Percentiles rank a stretch among this genome's conserved stretches.
These are phyloP conservation scores for Austroboletus novae-zelandiae DNA, from an alignment of 1,284 basidiomycete species.

Conservation along the genomic window DNA sequence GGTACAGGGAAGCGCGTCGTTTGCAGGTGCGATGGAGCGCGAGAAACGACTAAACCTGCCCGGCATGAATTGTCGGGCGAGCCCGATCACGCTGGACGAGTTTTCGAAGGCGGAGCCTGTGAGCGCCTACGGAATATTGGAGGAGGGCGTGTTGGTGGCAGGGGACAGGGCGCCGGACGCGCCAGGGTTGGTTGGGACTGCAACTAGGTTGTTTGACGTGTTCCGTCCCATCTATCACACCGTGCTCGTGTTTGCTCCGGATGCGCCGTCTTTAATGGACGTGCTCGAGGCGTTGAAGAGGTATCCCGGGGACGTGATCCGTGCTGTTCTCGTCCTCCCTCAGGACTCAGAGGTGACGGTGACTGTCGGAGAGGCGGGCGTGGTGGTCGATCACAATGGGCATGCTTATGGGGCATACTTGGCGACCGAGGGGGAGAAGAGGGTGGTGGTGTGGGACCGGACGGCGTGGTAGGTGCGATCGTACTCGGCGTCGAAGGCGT, in stretches of 20 bases:
- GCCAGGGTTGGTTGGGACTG: conserved; percentile 1
- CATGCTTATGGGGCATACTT: conserved; percentile 25
- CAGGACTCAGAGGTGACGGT: not conserved
- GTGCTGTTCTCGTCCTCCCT: conserved; percentile 15
- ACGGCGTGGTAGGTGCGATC: conserved; percentile 38
- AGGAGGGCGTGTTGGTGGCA: conserved; percentile 12
- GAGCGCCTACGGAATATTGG: conserved; percentile 14
- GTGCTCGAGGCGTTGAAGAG: conserved; percentile 7
- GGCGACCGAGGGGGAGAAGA: conserved; percentile 9
- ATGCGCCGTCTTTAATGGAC: not conserved
- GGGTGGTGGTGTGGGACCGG: conserved; percentile 35
- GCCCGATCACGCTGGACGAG: conserved; percentile 31
- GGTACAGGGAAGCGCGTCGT: not conserved
- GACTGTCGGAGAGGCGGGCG: not conserved
- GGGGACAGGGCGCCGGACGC: conserved; percentile 26
- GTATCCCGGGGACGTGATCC: conserved; percentile 1
- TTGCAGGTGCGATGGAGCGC: conserved; percentile 5
- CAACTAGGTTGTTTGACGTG: conserved; percentile 24
- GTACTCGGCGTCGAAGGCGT: conserved; percentile 30
- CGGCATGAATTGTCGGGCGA: conserved; percentile 36
- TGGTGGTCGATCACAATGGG: conserved; percentile 12
- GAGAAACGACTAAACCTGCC: conserved; percentile 27
- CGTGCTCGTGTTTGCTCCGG: conserved; percentile 22
- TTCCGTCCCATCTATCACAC: conserved; percentile 24
- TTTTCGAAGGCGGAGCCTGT: conserved; percentile 1